These are phyloP conservation scores for Protomyces pachydermus DNA, from an alignment of 1,139 yeast genomes.

Conservation along the genomic window DNA sequence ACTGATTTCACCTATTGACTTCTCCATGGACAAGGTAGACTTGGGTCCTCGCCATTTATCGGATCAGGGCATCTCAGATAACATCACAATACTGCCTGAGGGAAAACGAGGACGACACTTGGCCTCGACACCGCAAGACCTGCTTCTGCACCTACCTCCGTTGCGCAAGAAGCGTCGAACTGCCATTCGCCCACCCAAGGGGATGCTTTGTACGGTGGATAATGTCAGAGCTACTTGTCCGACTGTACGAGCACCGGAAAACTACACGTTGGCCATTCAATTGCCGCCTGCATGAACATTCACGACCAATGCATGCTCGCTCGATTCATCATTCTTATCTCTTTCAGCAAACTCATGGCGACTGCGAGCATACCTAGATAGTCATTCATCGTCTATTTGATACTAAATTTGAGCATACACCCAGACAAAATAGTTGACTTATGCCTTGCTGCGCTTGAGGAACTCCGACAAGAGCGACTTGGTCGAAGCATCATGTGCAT, in stretches of 20 bases:
- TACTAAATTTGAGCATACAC: not conserved
- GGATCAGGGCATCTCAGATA: not conserved
- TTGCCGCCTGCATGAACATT: not conserved
- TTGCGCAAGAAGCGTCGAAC: not conserved
- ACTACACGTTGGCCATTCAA: not conserved
- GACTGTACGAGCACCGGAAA: not conserved
- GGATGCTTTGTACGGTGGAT: not conserved
- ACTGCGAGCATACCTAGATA: not conserved
- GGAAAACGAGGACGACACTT: not conserved
- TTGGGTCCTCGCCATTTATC: not conserved
- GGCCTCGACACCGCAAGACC: not conserved
- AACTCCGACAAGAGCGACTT: slow-evolving; percentile 89
- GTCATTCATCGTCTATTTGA: not conserved
- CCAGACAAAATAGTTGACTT: not conserved
- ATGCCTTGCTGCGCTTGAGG: slow-evolving; percentile 47
- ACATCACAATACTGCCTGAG: not conserved
- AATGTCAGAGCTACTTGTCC: not conserved
- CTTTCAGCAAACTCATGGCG: not conserved
- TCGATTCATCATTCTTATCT: too few relatives aligned
- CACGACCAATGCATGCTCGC: too few relatives aligned
- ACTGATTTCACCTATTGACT: not conserved
- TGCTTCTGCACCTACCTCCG: not conserved
- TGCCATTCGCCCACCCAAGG: not conserved
- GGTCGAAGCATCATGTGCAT: slow-evolving; percentile 82
- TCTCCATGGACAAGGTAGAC: not conserved